These are phyloP conservation scores for Boeremia exigua DNA, from an alignment of 2,329 filamentous ascomycete species.

Conservation along the genomic window DNA sequence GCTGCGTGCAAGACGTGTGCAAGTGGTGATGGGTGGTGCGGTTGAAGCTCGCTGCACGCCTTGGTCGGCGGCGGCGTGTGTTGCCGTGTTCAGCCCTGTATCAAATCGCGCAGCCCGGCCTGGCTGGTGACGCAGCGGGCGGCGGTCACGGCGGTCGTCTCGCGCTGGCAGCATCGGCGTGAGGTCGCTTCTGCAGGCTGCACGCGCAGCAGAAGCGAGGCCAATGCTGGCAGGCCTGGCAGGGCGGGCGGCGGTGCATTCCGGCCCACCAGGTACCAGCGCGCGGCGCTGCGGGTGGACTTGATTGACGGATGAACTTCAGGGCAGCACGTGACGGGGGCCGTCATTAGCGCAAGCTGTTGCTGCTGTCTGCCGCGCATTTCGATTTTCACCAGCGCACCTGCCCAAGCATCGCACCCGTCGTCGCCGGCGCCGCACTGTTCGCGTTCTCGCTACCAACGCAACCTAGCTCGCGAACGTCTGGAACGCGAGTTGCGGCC, in stretches of 20 bases:
- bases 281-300: constrained; percentile 19
- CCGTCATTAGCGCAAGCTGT: not conserved
- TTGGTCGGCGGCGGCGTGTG: constrained; percentile 5
- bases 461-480: constrained; percentile 18
- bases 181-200: no score
- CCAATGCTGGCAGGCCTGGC: constrained; percentile 9
- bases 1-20: not conserved
- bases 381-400: not conserved
- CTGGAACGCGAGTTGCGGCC: constrained; percentile 10
- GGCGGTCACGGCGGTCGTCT: no score
- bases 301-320: constrained; percentile 14
- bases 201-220: no score
- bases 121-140: no score
- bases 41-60: constrained; percentile 1
- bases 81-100: no score
- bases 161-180: no score
- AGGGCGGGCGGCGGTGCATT: not conserved
- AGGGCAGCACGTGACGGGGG: constrained; percentile 2
- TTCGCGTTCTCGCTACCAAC: constrained; percentile 13
- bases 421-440: constrained; percentile 12
- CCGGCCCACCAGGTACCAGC: constrained; percentile 12
- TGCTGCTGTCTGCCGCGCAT: not conserved
- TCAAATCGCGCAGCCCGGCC: no score
- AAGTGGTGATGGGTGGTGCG: no score
- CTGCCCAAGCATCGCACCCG: constrained; percentile 3